Percentiles rank a stretch among this genome's conserved stretches.
phyloP scores from a whole-genome alignment of 805 yeast genomes.

The Starmerella tilneyi region DNA sequence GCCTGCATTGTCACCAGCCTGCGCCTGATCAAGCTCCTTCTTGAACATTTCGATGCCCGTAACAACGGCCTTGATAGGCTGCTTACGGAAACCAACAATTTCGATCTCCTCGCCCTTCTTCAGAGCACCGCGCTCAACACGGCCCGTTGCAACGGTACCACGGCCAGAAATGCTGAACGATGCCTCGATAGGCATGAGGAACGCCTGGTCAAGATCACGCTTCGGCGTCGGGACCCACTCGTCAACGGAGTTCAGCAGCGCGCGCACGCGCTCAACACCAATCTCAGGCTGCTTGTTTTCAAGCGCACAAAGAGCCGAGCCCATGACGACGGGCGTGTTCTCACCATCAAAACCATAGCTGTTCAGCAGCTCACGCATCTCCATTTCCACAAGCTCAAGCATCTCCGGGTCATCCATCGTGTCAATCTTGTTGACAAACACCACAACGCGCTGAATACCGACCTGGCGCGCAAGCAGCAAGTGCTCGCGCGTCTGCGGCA shows the following conservation, averaged over 20 bases:
- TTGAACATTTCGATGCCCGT: slow-evolving; percentile 99
- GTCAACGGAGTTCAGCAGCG: slow-evolving; percentile 85
- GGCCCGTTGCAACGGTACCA: slow-evolving; percentile 98
- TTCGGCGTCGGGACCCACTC: slow-evolving; percentile 90
- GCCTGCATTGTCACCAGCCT: slow-evolving; percentile 99
- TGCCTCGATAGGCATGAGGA: slow-evolving; percentile 94
- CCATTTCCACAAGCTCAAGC: slow-evolving; percentile 99
- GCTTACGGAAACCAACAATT: slow-evolving; percentile 83
- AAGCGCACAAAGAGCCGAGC: slow-evolving; percentile 94
- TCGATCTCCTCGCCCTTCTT: slow-evolving; percentile 98
- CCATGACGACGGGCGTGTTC: slow-evolving; percentile 95
- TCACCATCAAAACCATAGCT: slow-evolving; percentile 97
- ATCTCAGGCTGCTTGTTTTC: slow-evolving; percentile 83
- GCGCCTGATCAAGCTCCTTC: slow-evolving; percentile 94
- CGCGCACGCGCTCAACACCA: slow-evolving; percentile 73
- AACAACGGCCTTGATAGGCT: slow-evolving; percentile 83
- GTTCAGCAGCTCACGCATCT: slow-evolving; percentile 91
- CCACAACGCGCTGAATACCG: slow-evolving; percentile 96
- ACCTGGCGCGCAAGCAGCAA: slow-evolving; percentile 97
- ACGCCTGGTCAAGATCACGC: slow-evolving; percentile 93
- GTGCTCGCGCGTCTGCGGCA: slow-evolving; percentile 99
- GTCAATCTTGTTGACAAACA: slow-evolving; percentile 95
- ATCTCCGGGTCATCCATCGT: slow-evolving; percentile 97
- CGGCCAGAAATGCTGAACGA: slow-evolving; percentile 98
- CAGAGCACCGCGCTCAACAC: slow-evolving; percentile 96